Conservation (phyloP, 257 asterid genomes). For the Fraxinus anomala region DNA sequence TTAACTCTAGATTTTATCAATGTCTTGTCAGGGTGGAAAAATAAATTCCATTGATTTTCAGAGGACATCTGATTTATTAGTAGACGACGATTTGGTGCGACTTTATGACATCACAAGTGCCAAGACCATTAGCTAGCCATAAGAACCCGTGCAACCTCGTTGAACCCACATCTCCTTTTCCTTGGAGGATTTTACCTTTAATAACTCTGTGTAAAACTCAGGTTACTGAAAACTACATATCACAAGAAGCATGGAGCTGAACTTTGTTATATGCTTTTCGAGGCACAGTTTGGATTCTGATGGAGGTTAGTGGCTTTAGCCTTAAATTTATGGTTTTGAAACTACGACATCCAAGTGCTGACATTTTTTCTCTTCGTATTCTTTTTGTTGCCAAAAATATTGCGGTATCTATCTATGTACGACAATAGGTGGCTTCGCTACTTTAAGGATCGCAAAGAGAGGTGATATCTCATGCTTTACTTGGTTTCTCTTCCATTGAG, state of each 20-base stretch:
- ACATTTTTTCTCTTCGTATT: constrained; percentile 19
- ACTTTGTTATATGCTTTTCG: constrained; percentile 82
- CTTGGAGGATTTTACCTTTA: not conserved
- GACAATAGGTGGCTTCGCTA: constrained; percentile 94
- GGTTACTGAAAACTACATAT: constrained; percentile 82
- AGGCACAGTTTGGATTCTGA: constrained; percentile 52
- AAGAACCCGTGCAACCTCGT: not conserved
- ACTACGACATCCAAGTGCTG: constrained; percentile 28
- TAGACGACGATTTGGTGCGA: constrained; percentile 84
- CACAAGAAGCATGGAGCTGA: constrained; percentile 93
- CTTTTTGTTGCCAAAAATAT: constrained; percentile 54
- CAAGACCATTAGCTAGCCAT: constrained; percentile 33
- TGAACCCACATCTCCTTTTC: not conserved
- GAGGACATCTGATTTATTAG: constrained; percentile 75
- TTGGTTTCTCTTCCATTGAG: not conserved
- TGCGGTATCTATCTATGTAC: constrained; percentile 83
- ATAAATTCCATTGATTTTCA: constrained; percentile 84
- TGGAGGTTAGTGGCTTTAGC: constrained; percentile 54
- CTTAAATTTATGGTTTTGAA: constrained; percentile 13
- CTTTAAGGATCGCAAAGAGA: constrained; percentile 86
- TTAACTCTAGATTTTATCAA: not conserved
- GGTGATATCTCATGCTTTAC: constrained; percentile 39
- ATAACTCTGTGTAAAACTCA: constrained; percentile 37
- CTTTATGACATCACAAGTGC: constrained; percentile 75
- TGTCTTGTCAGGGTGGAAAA: constrained; percentile 64